phyloP scores from a whole-genome alignment of 2,329 filamentous ascomycete species.

The Fonsecaea monophora region DNA sequence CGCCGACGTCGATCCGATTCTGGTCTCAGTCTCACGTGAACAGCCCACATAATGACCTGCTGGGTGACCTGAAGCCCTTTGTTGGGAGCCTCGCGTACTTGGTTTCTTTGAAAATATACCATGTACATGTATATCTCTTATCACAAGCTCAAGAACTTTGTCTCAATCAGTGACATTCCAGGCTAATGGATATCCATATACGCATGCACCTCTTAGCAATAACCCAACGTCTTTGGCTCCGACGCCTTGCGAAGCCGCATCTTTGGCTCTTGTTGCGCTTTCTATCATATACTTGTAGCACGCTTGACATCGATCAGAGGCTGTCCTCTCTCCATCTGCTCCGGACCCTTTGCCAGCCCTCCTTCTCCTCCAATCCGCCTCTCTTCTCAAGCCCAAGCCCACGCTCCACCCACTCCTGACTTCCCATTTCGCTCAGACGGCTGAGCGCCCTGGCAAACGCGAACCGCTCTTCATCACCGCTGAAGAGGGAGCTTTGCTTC shows the following conservation, averaged over 20 bases:
- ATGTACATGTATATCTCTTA: too few relatives aligned
- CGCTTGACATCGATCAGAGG: conserved; percentile 42
- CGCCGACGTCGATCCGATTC: conserved; percentile 16
- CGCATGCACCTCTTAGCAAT: neutral
- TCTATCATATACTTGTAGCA: neutral
- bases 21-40: neutral
- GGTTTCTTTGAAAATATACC: too few relatives aligned
- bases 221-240: neutral
- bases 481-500: conserved; percentile 85
- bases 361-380: conserved; percentile 54
- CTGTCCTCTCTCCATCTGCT: conserved; percentile 60
- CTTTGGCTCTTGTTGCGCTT: neutral
- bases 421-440: conserved; percentile 89
- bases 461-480: conserved; percentile 94
- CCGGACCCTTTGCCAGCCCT: conserved; percentile 57
- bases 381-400: conserved; percentile 60
- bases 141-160: too few relatives aligned
- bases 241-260: neutral
- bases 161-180: too few relatives aligned
- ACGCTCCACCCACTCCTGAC: conserved; percentile 90
- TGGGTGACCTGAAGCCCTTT: too few relatives aligned
- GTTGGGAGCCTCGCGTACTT: too few relatives aligned
- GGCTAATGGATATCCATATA: neutral
- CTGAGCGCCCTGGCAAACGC: conserved; percentile 90
- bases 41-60: neutral